These are phyloP conservation scores for Babesia sp. DNA, from an alignment of 169 alveolate species.

Conservation along the genomic window DNA sequence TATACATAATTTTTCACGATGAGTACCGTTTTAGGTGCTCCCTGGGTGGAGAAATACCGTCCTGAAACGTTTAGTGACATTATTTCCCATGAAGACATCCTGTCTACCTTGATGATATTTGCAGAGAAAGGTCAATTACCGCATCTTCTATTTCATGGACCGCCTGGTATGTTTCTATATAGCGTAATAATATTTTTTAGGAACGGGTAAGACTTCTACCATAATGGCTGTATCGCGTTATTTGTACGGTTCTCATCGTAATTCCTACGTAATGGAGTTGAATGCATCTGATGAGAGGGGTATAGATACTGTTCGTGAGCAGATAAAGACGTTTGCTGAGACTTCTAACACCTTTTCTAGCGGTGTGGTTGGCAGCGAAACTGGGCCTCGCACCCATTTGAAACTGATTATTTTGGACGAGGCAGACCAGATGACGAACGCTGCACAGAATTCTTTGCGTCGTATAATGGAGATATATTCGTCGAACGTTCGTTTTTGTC, in stretches of 20 bases:
- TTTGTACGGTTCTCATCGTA: constrained; percentile 85
- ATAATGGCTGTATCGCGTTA: constrained; percentile 90
- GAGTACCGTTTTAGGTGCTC: constrained; percentile 53
- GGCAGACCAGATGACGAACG: constrained; percentile 96
- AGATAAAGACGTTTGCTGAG: constrained; percentile 92
- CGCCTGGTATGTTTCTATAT: constrained; percentile 87
- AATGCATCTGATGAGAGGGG: constrained; percentile 99
- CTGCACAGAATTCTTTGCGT: constrained; percentile 97
- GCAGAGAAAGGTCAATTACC: constrained; percentile 94
- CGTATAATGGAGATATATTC: constrained; percentile 97
- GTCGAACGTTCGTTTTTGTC: constrained; percentile 93
- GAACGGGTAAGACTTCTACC: constrained; percentile 93
- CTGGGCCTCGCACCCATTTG: constrained; percentile 66
- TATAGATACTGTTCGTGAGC: constrained; percentile 94
- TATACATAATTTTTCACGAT: neutral
- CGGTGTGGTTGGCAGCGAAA: constrained; percentile 37
- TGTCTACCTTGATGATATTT: constrained; percentile 88
- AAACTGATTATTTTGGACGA: constrained; percentile 96
- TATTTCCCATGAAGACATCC: constrained; percentile 92
- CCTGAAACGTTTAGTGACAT: constrained; percentile 91
- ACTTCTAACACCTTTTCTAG: constrained; percentile 74
- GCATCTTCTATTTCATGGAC: constrained; percentile 93
- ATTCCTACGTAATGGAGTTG: constrained; percentile 87
- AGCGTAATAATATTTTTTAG: constrained; percentile 26
- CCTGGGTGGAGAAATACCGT: constrained; percentile 94